Evolutionary conservation across 1,284 basidiomycete species (phyloP).

Genomic region (Polyporus tsugae): DNA sequence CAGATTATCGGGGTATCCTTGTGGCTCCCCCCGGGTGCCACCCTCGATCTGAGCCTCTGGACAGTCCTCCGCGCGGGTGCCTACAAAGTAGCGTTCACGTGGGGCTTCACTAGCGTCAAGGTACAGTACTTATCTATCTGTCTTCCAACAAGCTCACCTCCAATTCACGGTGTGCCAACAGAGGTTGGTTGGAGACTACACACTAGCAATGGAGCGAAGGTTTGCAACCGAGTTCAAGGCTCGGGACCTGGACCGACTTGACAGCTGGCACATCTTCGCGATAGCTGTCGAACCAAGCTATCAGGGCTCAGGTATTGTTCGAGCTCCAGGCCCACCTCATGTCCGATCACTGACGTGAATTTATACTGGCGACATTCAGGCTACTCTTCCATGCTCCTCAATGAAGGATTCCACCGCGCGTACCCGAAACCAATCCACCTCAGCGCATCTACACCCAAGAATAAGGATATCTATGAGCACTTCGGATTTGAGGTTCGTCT

Average conservation of each 20-base stretch:
- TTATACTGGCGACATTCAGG: background rate
- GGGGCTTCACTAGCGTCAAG: constrained; percentile 8
- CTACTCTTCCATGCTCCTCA: constrained; percentile 7
- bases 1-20: background rate
- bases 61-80: background rate
- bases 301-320: constrained; percentile 1
- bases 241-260: background rate
- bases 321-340: background rate
- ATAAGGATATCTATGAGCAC: constrained; percentile 1
- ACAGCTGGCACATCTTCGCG: constrained; percentile 8
- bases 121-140: background rate
- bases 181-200: background rate
- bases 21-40: background rate
- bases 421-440: background rate
- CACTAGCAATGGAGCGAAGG: background rate
- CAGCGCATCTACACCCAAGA: background rate
- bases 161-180: background rate
- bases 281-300: background rate
- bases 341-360: background rate
- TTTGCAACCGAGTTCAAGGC: background rate
- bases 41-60: background rate
- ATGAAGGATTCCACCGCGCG: constrained; percentile 1
- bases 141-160: no score
- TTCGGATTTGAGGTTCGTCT: background rate
- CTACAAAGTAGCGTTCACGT: background rate